Conservation (phyloP, 2,329 filamentous ascomycete species). For the Botrytis squamosa region DNA sequence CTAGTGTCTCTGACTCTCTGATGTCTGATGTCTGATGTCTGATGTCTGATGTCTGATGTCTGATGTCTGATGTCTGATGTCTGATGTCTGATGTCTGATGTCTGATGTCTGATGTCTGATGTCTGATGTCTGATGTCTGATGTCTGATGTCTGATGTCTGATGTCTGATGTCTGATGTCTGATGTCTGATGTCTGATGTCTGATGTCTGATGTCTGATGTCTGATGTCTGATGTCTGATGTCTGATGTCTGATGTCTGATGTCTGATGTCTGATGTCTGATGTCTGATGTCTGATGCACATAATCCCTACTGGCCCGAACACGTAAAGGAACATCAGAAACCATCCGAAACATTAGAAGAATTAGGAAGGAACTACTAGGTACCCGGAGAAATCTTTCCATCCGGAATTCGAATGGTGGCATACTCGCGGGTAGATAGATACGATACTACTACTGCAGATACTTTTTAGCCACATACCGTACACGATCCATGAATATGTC, state of each 20-base stretch:
- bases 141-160: background rate
- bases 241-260: too few relatives aligned
- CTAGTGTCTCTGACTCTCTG: background rate
- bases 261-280: too few relatives aligned
- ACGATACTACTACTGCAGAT: background rate
- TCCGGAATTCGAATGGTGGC: background rate
- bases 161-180: too few relatives aligned
- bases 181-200: too few relatives aligned
- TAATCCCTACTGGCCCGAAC: background rate
- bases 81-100: background rate
- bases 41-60: too few relatives aligned
- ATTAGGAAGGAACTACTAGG: background rate
- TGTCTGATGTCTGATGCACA: background rate
- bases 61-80: background rate
- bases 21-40: background rate
- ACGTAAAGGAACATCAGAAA: background rate
- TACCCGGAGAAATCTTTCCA: background rate
- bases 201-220: background rate
- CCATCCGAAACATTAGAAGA: background rate
- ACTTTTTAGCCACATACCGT: background rate
- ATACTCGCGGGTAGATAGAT: background rate
- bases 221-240: background rate
- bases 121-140: too few relatives aligned
- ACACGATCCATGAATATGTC: too few relatives aligned
- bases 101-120: too few relatives aligned